A percentile compares a stretch with the other conserved stretches of the same genome.
These are phyloP conservation scores for Beauveria caledonica DNA, from an alignment of 2,329 filamentous ascomycete genomes.

Conservation along the genomic window DNA sequence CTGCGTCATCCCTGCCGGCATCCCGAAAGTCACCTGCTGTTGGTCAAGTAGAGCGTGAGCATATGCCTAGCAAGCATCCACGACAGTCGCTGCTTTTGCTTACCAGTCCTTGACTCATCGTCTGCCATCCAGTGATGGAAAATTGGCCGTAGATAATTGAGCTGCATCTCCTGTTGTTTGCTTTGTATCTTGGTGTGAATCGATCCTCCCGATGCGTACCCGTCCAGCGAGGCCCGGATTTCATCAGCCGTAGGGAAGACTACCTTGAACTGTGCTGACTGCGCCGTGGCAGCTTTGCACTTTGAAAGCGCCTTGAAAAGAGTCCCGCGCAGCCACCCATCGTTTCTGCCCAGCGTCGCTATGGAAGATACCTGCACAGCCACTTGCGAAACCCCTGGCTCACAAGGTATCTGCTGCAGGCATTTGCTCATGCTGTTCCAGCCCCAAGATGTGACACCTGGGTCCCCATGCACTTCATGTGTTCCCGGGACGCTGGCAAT, in stretches of 20 bases:
- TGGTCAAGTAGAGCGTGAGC: background rate
- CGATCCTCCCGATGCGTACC: conserved; percentile 67
- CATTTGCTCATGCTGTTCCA: conserved; percentile 61
- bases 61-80: background rate
- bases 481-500: conserved; percentile 72
- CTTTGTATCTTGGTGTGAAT: conserved; percentile 77
- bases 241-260: conserved; percentile 77
- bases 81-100: background rate
- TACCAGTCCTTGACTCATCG: conserved; percentile 27
- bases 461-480: conserved; percentile 40
- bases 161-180: conserved; percentile 61
- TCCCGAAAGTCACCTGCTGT: conserved; percentile 24
- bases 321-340: conserved; percentile 63
- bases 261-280: conserved; percentile 51
- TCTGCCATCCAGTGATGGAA: conserved; percentile 67
- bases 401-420: conserved; percentile 45
- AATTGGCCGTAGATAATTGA: conserved; percentile 61
- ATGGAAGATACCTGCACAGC: conserved; percentile 70
- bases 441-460: conserved; percentile 58
- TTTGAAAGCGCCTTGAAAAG: conserved; percentile 44
- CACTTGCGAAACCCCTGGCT: conserved; percentile 36
- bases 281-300: conserved; percentile 18
- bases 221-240: conserved; percentile 67
- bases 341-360: conserved; percentile 62
- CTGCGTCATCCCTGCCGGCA: conserved; percentile 58